Base-by-base conservation (phyloP, 2,329 filamentous ascomycete species). In the Sporothrix luriei region DNA sequence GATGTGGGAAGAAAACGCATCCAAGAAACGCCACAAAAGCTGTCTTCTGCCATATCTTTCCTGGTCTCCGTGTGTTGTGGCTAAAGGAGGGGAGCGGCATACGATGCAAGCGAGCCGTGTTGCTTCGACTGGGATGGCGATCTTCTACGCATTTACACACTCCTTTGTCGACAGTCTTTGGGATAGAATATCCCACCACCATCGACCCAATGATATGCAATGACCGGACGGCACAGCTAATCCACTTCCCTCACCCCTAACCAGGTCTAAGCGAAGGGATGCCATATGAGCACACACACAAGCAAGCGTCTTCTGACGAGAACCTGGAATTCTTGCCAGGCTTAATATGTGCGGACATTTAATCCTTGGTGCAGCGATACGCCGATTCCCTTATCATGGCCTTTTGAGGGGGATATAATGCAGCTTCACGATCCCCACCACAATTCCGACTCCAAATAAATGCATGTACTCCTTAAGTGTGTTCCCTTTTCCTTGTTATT, bases 231-330 rank as follows among this genome's bases (percentile, higher is more conserved):
- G 55, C 55, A 61, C 55, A 61, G 33, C 55, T 5, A 33, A 61
- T 43, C 55, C 55, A 61, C 55, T 21, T 33, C 29, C 21, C 4
- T 40, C 38, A n/a, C 19, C n/a, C 16, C 2, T 38, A 61, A 61
- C 55, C 55, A 43, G 55, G 55, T 61, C 55, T 33, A 61, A 61
- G 55, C 55, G n/a, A 61, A 61, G 55, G 55, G 33, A 61, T 24
- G 55, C 55, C 55, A 43, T 40, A 61, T 43, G n/a, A 43, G 24
- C 13, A 61, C 55, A 43, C 55, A 61, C 55, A 43, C 21, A 55
- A 16, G 51, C 26, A 26, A 10, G 3, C 3, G 26, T 3, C 55
- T 40, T 19, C 9, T 40, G 55, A 61, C 33, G n/a, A 61, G 29
- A 61, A 61, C 55, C 55, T 43, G 55, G 55, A 61, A 55, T 24